These are phyloP conservation scores for Fusarium marasasianum DNA, from an alignment of 2,329 filamentous ascomycete genomes.

Conservation along the genomic window DNA sequence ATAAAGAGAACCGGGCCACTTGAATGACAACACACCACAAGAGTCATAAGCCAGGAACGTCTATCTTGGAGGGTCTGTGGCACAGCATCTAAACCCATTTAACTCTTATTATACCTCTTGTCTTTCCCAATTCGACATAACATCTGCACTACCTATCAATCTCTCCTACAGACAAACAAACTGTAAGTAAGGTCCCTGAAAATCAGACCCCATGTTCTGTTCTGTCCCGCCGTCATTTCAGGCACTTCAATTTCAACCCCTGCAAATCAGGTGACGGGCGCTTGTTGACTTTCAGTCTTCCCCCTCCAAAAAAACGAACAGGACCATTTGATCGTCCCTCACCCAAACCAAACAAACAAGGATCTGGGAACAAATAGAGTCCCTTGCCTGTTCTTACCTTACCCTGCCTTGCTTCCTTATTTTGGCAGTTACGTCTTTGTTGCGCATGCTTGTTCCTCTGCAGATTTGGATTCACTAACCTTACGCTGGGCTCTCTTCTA, in stretches of 20 bases:
- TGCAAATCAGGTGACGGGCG: conserved; percentile 42
- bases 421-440: conserved; percentile 19
- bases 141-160: background rate
- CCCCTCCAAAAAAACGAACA: conserved; percentile 38
- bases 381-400: background rate
- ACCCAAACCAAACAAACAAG: conserved; percentile 39
- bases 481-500: conserved; percentile 15
- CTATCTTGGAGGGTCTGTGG: conserved; percentile 8
- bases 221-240: conserved; percentile 4
- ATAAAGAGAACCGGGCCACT: conserved; percentile 33
- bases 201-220: conserved; percentile 15
- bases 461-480: conserved; percentile 28
- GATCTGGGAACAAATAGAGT: conserved; percentile 30
- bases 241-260: conserved; percentile 25
- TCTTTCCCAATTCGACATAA: conserved; percentile 6
- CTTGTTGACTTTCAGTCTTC: conserved; percentile 40
- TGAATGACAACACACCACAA: conserved; percentile 37
- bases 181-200: background rate
- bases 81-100: conserved; percentile 8
- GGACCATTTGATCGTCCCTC: conserved; percentile 23
- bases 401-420: conserved; percentile 8
- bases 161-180: background rate
- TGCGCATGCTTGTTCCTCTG: conserved; percentile 28
- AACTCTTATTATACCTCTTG: conserved; percentile 9
- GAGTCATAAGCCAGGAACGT: conserved; percentile 4